phyloP scores from a whole-genome alignment of 495 filamentous ascomycete species.

The Tricharina praecox region DNA sequence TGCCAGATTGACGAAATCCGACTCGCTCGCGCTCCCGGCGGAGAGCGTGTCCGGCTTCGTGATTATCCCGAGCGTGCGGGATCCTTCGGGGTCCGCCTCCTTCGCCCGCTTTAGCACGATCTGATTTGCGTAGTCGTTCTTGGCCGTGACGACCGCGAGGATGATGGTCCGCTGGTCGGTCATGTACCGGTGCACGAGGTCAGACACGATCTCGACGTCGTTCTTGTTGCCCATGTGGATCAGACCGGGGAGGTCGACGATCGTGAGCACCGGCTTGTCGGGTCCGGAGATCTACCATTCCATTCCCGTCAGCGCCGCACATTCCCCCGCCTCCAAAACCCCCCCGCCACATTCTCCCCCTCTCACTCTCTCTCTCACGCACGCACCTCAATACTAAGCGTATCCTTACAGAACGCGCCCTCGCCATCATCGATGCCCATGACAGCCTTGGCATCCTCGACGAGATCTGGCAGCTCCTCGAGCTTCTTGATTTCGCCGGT shows the following conservation, averaged over 20 bases:
- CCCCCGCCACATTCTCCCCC: too few species aligned
- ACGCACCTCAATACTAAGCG: conserved; percentile 37
- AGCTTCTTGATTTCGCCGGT: conserved; percentile 27
- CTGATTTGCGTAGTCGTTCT: conserved; percentile 36
- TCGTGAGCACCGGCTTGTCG: conserved; percentile 33
- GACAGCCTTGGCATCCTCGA: conserved; percentile 31
- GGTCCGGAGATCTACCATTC: too few species aligned
- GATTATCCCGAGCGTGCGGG: conserved; percentile 28
- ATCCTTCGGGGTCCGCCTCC: conserved; percentile 29
- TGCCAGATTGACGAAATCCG: conserved; percentile 29
- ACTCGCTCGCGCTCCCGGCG: conserved; percentile 29
- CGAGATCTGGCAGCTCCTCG: conserved; percentile 27
- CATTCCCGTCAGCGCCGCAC: too few species aligned
- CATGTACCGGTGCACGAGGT: conserved; percentile 36
- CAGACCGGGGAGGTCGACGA: conserved; percentile 42
- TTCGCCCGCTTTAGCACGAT: conserved; percentile 32
- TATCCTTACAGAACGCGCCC: conserved; percentile 32
- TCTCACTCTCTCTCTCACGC: too few species aligned
- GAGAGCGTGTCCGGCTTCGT: conserved; percentile 6
- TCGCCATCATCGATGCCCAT: background rate
- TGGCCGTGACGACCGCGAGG: conserved; percentile 36
- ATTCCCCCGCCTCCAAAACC: too few species aligned
- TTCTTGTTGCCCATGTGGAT: conserved; percentile 31
- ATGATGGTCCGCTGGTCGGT: conserved; percentile 33
- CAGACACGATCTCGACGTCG: conserved; percentile 31